A percentile compares a stretch with the other conserved stretches of the same genome.
phyloP scores from a whole-genome alignment of 2,329 filamentous ascomycete genomes.

The Fusarium haematococcum region DNA sequence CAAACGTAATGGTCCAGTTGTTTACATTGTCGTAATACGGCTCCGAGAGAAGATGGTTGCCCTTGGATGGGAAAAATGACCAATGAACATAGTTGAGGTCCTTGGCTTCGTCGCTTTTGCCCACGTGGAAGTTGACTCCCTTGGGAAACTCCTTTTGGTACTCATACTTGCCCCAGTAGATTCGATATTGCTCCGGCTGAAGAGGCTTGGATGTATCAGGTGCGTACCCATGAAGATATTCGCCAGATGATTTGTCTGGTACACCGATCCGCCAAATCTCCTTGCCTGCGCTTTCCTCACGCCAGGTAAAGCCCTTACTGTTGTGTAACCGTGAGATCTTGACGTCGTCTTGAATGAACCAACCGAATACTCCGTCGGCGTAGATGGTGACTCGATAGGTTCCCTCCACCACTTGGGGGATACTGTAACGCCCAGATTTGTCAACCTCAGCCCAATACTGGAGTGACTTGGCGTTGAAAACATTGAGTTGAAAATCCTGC shows the following conservation, averaged over 20 bases:
- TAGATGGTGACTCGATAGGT: constrained; percentile 34
- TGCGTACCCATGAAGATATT: constrained; percentile 68
- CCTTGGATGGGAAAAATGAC: constrained; percentile 69
- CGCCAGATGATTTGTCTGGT: constrained; percentile 66
- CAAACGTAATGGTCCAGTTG: constrained; percentile 69
- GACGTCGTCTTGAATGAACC: constrained; percentile 48
- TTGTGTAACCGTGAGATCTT: constrained; percentile 49
- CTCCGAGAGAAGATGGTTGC: constrained; percentile 56
- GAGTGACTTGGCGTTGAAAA: constrained; percentile 61
- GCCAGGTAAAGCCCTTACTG: constrained; percentile 10
- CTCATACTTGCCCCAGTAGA: constrained; percentile 71
- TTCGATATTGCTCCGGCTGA: constrained; percentile 65
- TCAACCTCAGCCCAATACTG: constrained; percentile 71
- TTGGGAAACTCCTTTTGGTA: constrained; percentile 68
- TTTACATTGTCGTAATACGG: constrained; percentile 61
- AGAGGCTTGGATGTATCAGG: constrained; percentile 60
- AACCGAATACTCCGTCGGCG: constrained; percentile 32
- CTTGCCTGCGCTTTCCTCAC: constrained; percentile 22
- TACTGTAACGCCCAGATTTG: constrained; percentile 50
- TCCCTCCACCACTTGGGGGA: constrained; percentile 28
- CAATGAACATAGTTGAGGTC: constrained; percentile 74
- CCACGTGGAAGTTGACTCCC: constrained; percentile 67
- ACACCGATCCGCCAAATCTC: constrained; percentile 33
- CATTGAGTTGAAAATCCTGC: constrained; percentile 52
- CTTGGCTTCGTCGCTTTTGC: constrained; percentile 57